Conservation (phyloP, 78 protist genomes). For the Protostelium mycophagum region DNA sequence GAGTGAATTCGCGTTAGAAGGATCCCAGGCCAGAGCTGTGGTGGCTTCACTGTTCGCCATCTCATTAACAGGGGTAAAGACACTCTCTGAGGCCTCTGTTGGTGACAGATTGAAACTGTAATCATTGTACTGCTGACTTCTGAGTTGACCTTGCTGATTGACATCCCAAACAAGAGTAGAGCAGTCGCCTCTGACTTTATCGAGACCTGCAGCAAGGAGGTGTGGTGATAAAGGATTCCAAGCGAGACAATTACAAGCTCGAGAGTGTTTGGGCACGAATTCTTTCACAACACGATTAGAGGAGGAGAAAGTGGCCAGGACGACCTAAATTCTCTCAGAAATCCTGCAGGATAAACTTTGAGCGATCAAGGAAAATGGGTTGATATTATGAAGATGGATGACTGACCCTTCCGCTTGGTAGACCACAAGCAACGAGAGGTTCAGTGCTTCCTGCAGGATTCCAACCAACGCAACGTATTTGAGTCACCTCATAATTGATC, state of each 20-base stretch:
- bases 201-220: conserved; percentile 61
- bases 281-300: conserved; percentile 43
- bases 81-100: conserved; percentile 17
- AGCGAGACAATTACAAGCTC: conserved; percentile 43
- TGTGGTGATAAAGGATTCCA: conserved; percentile 49
- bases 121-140: conserved; percentile 27
- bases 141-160: conserved; percentile 21
- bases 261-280: conserved; percentile 50
- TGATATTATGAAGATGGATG: neutral
- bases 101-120: conserved; percentile 32
- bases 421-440: neutral
- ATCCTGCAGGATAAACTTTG: too few species aligned
- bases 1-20: neutral
- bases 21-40: conserved; percentile 51
- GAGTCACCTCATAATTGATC: neutral
- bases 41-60: conserved; percentile 55
- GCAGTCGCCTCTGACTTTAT: conserved; percentile 41
- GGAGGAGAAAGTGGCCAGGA: conserved; percentile 41
- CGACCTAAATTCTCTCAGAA: neutral
- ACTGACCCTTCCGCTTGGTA: neutral
- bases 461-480: neutral
- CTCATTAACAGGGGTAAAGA: conserved; percentile 46
- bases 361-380: neutral
- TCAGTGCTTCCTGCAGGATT: neutral
- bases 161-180: conserved; percentile 65